These are phyloP conservation scores for Penstemon eatonii DNA, from an alignment of 257 asterid genomes.

Conservation along the genomic window DNA sequence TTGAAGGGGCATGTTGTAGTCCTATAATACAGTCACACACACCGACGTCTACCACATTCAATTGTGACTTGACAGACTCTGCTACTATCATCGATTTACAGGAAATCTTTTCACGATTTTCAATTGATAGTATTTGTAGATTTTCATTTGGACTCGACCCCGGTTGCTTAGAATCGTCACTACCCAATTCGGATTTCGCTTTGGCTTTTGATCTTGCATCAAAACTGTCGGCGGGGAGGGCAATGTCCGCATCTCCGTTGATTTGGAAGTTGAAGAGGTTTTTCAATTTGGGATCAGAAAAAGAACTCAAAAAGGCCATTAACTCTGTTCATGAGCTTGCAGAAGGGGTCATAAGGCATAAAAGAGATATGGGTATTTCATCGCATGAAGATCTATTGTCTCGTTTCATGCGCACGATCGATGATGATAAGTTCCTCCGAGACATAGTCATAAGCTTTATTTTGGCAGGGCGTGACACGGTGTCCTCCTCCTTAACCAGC, in stretches of 20 bases:
- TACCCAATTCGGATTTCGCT: constrained; percentile 53
- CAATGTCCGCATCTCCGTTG: constrained; percentile 51
- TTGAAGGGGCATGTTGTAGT: too few species aligned
- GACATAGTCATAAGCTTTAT: constrained; percentile 72
- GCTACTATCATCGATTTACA: constrained; percentile 48
- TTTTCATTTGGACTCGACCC: constrained; percentile 75
- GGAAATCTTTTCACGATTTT: constrained; percentile 67
- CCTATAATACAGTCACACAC: too few species aligned
- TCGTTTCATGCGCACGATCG: constrained; percentile 51
- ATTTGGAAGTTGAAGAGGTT: constrained; percentile 64
- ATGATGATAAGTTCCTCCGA: constrained; percentile 57
- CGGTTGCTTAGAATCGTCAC: constrained; percentile 45
- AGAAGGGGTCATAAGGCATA: constrained; percentile 31
- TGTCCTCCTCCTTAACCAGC: constrained; percentile 63
- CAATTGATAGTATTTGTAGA: constrained; percentile 64
- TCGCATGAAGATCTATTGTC: constrained; percentile 37
- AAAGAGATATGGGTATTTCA: constrained; percentile 9
- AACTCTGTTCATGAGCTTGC: constrained; percentile 40
- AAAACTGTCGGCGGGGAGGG: constrained; percentile 60
- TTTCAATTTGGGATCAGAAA: constrained; percentile 59
- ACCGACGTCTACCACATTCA: too few species aligned
- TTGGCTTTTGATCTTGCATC: constrained; percentile 68
- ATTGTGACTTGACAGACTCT: too few species aligned
- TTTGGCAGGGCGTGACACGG: constrained; percentile 78
- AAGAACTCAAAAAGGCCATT: constrained; percentile 48